Conservation (phyloP, 164 flowering plant genomes). For the Vitis labrusca region DNA sequence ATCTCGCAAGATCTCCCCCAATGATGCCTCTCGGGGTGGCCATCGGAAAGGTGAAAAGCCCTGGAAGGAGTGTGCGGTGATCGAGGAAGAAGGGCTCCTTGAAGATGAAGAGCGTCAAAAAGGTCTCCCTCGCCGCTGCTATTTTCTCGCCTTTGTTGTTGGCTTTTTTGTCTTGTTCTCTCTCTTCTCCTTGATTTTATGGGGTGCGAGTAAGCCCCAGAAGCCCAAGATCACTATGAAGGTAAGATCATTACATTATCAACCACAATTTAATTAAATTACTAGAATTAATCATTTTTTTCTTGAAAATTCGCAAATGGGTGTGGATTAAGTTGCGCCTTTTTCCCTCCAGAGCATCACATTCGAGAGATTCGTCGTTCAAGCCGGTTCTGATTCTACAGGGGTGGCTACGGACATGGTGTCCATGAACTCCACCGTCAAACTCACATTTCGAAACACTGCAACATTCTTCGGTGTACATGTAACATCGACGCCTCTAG, state of each 20-base stretch:
- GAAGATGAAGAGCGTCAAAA: conserved; percentile 48
- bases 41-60: conserved; percentile 41
- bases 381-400: conserved; percentile 75
- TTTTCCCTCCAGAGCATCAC: conserved; percentile 54
- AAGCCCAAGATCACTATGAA: conserved; percentile 65
- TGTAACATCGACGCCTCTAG: conserved; percentile 67
- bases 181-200: conserved; percentile 64
- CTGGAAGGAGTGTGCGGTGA: conserved; percentile 57
- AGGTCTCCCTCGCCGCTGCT: conserved; percentile 60
- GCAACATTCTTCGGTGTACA: conserved; percentile 93
- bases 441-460: conserved; percentile 62
- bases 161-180: conserved; percentile 68
- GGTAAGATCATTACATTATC: conserved; percentile 27
- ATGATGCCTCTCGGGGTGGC: conserved; percentile 33
- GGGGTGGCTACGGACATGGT: conserved; percentile 92
- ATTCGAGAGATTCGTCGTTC: conserved; percentile 62
- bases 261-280: not conserved
- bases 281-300: not conserved
- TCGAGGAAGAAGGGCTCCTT: conserved; percentile 82
- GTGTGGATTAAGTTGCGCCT: not conserved
- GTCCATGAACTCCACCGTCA: conserved; percentile 72
- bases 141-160: conserved; percentile 61
- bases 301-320: not conserved
- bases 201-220: conserved; percentile 73
- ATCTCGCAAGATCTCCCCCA: conserved; percentile 59